Percentiles rank a stretch among this genome's conserved stretches.
phyloP scores from a whole-genome alignment of 2,329 filamentous ascomycete genomes.

The Fusarium longipes region DNA sequence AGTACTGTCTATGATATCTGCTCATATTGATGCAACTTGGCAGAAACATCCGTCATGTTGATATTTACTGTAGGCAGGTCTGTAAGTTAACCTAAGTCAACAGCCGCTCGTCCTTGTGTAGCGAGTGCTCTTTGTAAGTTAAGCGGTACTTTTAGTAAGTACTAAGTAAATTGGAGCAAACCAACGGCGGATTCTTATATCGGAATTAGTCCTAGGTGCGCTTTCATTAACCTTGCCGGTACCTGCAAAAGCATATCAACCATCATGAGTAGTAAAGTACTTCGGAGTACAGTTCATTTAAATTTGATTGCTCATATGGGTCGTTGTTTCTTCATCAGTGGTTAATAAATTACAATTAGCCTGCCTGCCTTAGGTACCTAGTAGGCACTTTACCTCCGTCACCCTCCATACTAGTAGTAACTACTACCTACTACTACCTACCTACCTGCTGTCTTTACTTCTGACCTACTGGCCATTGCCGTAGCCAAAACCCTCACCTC shows the following conservation, averaged over 20 bases:
- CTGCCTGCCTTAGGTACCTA: not conserved
- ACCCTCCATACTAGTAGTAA: no score
- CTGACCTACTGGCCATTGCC: not conserved
- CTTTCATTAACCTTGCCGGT: conserved; percentile 18
- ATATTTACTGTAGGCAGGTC: not conserved
- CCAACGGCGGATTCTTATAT: conserved; percentile 7
- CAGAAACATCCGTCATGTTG: not conserved
- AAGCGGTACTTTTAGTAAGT: conserved; percentile 16
- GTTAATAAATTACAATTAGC: conserved; percentile 12
- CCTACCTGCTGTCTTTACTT: no score
- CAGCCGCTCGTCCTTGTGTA: conserved; percentile 16
- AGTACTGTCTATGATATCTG: conserved; percentile 6
- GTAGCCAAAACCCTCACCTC: conserved; percentile 42
- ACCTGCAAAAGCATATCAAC: conserved; percentile 4
- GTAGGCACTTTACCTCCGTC: no score
- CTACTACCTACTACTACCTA: not conserved
- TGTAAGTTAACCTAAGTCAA: no score
- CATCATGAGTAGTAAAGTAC: conserved; percentile 23
- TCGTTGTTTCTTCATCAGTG: conserved; percentile 15
- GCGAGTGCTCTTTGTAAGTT: conserved; percentile 5
- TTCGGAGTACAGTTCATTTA: conserved; percentile 4
- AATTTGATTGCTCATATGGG: conserved; percentile 14
- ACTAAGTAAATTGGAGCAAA: conserved; percentile 6
- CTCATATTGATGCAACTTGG: conserved; percentile 8
- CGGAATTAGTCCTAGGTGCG: not conserved